Evolutionary conservation across 495 filamentous ascomycete species (phyloP).

Genomic region (Tuber microsphaerosporum): DNA sequence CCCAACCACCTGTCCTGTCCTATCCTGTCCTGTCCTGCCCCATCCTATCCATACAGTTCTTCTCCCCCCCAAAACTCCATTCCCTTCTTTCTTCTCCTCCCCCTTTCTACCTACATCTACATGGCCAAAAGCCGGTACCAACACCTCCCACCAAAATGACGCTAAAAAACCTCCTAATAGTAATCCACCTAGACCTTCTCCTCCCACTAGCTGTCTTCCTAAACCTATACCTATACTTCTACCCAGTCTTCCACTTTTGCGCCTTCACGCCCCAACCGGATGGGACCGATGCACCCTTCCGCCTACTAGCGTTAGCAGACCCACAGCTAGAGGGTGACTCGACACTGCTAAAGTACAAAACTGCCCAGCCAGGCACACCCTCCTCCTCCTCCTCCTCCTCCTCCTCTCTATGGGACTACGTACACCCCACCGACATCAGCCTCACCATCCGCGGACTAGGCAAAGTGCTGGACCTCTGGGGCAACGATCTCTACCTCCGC

Average conservation of each 20-base stretch:
- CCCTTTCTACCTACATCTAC: not conserved
- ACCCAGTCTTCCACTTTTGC: slow-evolving; percentile 75
- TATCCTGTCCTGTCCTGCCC: not conserved
- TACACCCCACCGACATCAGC: slow-evolving; percentile 43
- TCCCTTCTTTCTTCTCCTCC: not conserved
- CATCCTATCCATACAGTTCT: not conserved
- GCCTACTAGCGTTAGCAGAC: slow-evolving; percentile 84
- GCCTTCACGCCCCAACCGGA: slow-evolving; percentile 59
- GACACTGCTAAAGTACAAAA: slow-evolving; percentile 51
- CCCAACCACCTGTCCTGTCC: too few relatives aligned
- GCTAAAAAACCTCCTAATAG: slow-evolving; percentile 41
- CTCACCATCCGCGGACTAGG: slow-evolving; percentile 43
- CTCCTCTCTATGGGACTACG: slow-evolving; percentile 45
- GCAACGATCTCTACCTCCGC: slow-evolving; percentile 90
- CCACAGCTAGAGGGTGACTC: slow-evolving; percentile 93
- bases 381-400: too few relatives aligned
- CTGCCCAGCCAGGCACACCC: slow-evolving; percentile 24
- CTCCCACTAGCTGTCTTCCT: slow-evolving; percentile 61
- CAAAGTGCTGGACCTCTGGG: slow-evolving; percentile 78
- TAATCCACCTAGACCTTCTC: slow-evolving; percentile 48
- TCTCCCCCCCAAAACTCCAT: not conserved
- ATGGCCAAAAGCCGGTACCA: not conserved
- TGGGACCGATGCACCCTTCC: slow-evolving; percentile 59
- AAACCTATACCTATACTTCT: slow-evolving; percentile 78
- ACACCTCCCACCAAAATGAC: slow-evolving; percentile 40